A percentile compares a stretch with the other conserved stretches of the same genome.
phyloP scores from a whole-genome alignment of 768 basidiomycete species.

The Mycena indigotica region DNA sequence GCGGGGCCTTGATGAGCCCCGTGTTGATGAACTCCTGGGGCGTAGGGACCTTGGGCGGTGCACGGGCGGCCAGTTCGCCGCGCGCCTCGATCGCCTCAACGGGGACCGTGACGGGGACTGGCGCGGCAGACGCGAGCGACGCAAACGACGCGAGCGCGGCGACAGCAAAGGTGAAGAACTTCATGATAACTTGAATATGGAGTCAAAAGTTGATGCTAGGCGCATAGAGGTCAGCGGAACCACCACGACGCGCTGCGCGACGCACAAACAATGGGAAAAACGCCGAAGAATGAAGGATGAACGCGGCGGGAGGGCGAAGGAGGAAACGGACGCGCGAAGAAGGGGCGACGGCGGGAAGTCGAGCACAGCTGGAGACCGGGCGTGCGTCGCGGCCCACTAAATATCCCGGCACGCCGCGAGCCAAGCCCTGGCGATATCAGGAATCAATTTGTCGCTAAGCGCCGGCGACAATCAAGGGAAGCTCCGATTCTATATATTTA shows the following conservation, averaged over 20 bases:
- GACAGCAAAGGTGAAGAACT: neutral
- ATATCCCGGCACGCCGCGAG: too few species aligned
- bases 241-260: neutral
- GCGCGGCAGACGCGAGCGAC: neutral
- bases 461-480: too few species aligned
- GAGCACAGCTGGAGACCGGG: too few species aligned
- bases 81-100: neutral
- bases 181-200: neutral
- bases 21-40: neutral
- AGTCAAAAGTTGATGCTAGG: neutral
- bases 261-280: neutral
- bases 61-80: neutral
- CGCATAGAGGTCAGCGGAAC: neutral
- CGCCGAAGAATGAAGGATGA: neutral
- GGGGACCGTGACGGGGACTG: neutral
- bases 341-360: too few species aligned
- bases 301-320: too few species aligned
- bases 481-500: too few species aligned
- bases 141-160: neutral
- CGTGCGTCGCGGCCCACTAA: too few species aligned
- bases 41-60: neutral
- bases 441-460: too few species aligned
- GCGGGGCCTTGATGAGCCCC: neutral
- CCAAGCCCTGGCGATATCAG: too few species aligned
- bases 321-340: too few species aligned